Conservation (phyloP, 768 basidiomycete species). For the Steccherinum ochraceum region DNA sequence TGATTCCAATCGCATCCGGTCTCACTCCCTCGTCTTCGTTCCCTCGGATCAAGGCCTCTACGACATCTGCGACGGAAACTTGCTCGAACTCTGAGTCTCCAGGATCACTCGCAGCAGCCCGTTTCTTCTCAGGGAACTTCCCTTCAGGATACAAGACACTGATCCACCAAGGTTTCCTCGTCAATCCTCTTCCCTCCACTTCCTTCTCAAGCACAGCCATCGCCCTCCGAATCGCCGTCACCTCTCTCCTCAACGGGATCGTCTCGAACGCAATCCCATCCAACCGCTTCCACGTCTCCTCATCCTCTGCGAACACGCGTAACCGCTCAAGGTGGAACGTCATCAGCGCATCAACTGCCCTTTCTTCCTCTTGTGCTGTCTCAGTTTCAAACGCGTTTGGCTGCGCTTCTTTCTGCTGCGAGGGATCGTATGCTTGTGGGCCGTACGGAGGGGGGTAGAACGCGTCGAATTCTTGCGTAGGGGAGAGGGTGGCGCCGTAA, state of each 20-base stretch:
- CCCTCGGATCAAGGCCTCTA: conserved; percentile 29
- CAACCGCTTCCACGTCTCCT: conserved; percentile 45
- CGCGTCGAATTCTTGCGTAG: conserved; percentile 70
- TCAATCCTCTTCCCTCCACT: conserved; percentile 5
- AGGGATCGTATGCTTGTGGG: conserved; percentile 36
- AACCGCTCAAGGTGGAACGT: conserved; percentile 63
- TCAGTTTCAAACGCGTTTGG: conserved; percentile 35
- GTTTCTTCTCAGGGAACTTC: conserved; percentile 34
- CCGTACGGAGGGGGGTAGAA: conserved; percentile 74
- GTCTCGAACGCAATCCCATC: conserved; percentile 77
- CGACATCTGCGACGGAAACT: conserved; percentile 34
- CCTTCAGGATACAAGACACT: conserved; percentile 55
- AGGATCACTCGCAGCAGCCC: conserved; percentile 19
- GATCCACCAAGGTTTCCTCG: conserved; percentile 70
- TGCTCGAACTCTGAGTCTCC: conserved; percentile 3
- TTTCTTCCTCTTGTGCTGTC: conserved; percentile 25
- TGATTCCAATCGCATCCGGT: conserved; percentile 63
- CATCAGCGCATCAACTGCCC: conserved; percentile 45
- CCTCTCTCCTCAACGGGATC: conserved; percentile 60
- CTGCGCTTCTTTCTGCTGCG: conserved; percentile 23
- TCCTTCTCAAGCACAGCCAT: conserved; percentile 33
- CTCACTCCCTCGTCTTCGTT: conserved; percentile 13
- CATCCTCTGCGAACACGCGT: conserved; percentile 41
- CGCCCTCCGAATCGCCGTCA: conserved; percentile 57
- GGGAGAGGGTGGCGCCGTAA: conserved; percentile 59